Evolutionary conservation across 176 grass and related monocot genomes (phyloP).

Genomic region (Oryza officinalis): DNA sequence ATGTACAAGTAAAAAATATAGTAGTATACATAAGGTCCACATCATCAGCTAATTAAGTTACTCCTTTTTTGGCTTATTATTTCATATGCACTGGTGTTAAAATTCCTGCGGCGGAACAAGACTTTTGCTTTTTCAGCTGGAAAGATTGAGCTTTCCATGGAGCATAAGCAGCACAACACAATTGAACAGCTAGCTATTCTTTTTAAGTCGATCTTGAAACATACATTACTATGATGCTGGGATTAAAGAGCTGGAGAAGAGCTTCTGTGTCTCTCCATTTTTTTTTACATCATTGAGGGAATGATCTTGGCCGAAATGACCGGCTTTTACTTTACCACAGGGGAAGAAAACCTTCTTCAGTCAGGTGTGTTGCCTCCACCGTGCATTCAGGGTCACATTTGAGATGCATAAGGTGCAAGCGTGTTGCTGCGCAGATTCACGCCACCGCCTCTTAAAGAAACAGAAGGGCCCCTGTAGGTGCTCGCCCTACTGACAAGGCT

Average conservation of each 20-base stretch:
- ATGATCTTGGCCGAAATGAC: conserved; percentile 3
- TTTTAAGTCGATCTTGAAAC: conserved; percentile 37
- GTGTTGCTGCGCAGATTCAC: conserved; percentile 56
- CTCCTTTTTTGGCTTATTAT: conserved; percentile 39
- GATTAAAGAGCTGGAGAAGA: conserved; percentile 29
- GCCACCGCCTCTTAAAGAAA: conserved; percentile 74
- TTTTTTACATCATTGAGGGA: conserved; percentile 27
- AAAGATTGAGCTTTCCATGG: neutral
- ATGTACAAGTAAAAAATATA: conserved; percentile 32
- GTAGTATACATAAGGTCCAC: conserved; percentile 30
- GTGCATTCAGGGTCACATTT: conserved; percentile 7
- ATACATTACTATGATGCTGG: conserved; percentile 32
- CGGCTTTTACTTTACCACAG: conserved; percentile 16
- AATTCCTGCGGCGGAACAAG: conserved; percentile 27
- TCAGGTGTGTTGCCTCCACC: neutral
- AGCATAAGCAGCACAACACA: conserved; percentile 30
- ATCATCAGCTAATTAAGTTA: conserved; percentile 40
- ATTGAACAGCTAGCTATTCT: conserved; percentile 30
- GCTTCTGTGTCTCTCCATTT: conserved; percentile 17
- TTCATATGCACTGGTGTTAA: conserved; percentile 48
- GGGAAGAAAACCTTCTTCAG: conserved; percentile 16
- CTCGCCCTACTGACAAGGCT: conserved; percentile 63
- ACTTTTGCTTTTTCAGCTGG: conserved; percentile 19
- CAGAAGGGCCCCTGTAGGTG: conserved; percentile 42
- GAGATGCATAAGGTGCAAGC: conserved; percentile 56